Base-by-base conservation (phyloP, 257 asterid genomes). In the Coffea canephora region DNA sequence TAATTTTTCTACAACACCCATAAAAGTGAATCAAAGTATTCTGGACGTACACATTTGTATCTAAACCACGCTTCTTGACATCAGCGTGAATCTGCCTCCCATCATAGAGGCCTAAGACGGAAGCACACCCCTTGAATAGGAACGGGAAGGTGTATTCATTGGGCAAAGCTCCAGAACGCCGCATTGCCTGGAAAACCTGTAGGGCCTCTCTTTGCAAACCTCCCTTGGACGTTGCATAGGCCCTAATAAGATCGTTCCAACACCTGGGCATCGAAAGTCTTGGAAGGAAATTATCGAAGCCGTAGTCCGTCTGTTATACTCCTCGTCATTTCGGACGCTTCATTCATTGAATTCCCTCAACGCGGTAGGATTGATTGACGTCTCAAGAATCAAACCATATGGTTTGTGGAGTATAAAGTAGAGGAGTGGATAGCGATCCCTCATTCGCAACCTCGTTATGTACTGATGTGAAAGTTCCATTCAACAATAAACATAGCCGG, bases 81-180 rank as follows among this genome's bases (percentile, higher is more conserved):
- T 89, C 92, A n/a, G 85, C 87, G 34, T 94, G 97, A 59, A 92
- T 78, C 87, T 92, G 93, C 10, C 67, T 81, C 41, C 96, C 97
- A 80, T 87, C 96, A n/a, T 54, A 48, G 6, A 92, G 71, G 13
- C 92, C 89, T 84, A 23, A 36, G 75, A 90, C 78, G 0, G 92
- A 85, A 55, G 96, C 84, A 78, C 94, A 89, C 6, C 91, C 88
- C 76, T 90, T 94, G 81, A 94, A 88, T 3, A 90, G 64, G 78
- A 90, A 88, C 34, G 95, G 97, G 84, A 89, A 91, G 23, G 95
- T 94, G 72, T 88, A 84, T 74, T 90, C 94, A 52, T 92, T 80
- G 27, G 98, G 89, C 52, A 16, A 81, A 72, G 82, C 80, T 45
- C 88, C 90, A 77, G 75, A 78, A 16, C 87, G 85, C 70, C 94